phyloP scores from a whole-genome alignment of 441 rosid species.

The Gossypium aridum region DNA sequence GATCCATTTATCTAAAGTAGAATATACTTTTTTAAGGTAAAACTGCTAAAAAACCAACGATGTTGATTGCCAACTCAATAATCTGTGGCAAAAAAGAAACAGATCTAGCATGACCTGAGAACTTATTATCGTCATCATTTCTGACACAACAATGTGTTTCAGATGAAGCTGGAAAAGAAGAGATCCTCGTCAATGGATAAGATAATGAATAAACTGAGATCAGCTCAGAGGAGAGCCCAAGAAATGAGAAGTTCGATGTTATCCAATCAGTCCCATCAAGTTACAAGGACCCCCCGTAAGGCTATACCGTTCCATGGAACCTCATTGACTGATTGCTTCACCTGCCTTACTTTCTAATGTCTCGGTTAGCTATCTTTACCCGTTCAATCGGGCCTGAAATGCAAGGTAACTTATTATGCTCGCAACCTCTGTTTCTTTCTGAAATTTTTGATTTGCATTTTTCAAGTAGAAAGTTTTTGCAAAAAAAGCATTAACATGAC shows the following conservation, averaged over 20 bases:
- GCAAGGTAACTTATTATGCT: constrained; percentile 22
- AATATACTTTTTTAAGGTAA: not conserved
- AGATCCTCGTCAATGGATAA: constrained; percentile 86
- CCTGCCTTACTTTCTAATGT: constrained; percentile 30
- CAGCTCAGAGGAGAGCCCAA: constrained; percentile 85
- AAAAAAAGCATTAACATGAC: not conserved
- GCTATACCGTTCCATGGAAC: constrained; percentile 41
- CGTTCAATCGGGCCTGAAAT: constrained; percentile 18
- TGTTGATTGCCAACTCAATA: not conserved
- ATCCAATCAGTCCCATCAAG: constrained; percentile 42
- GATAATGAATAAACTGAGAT: constrained; percentile 79
- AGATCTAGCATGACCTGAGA: not conserved
- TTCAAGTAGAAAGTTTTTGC: not conserved
- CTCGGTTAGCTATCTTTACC: not conserved
- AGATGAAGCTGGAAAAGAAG: constrained; percentile 98
- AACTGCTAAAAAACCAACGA: not conserved
- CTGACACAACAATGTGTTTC: constrained; percentile 21
- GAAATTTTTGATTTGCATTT: not conserved
- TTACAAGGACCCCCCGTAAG: constrained; percentile 35
- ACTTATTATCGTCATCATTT: not conserved
- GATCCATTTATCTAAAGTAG: not conserved
- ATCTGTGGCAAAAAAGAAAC: not conserved
- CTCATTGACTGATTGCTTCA: constrained; percentile 71
- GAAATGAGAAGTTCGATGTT: constrained; percentile 70
- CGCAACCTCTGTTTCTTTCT: not conserved